Conservation (phyloP, 2,329 filamentous ascomycete genomes). For the Aspergillus brasiliensis region DNA sequence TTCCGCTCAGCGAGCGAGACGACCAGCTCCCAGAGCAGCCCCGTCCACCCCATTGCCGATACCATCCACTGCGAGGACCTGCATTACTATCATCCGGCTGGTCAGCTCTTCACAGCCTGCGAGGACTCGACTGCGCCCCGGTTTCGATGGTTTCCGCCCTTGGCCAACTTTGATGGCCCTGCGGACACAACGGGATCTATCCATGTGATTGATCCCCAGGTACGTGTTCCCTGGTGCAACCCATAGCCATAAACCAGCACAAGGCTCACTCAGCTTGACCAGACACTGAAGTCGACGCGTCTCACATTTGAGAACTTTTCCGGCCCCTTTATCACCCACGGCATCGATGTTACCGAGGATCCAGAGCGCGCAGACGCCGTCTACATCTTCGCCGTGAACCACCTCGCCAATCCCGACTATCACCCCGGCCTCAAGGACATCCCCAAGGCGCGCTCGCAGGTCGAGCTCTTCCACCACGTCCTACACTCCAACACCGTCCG, state of each 20-base stretch:
- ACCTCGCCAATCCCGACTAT: constrained; percentile 54
- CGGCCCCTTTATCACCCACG: constrained; percentile 60
- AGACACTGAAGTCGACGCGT: constrained; percentile 52
- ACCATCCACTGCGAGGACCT: constrained; percentile 63
- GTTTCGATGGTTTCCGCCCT: constrained; percentile 57
- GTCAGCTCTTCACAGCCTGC: constrained; percentile 60
- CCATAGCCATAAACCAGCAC: neutral
- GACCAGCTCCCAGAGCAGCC: constrained; percentile 28
- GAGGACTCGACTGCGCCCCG: constrained; percentile 48
- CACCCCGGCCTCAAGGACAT: constrained; percentile 23
- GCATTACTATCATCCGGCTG: constrained; percentile 55
- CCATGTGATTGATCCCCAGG: constrained; percentile 58
- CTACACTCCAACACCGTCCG: constrained; percentile 45
- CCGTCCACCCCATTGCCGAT: constrained; percentile 51
- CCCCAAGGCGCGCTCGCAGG: constrained; percentile 52
- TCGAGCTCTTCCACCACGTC: constrained; percentile 61
- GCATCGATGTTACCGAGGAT: constrained; percentile 62
- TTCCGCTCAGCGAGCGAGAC: constrained; percentile 25
- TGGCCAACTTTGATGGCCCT: constrained; percentile 47
- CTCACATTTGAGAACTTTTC: constrained; percentile 56
- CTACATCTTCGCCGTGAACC: constrained; percentile 65
- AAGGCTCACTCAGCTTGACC: neutral
- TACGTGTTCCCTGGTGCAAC: constrained; percentile 20
- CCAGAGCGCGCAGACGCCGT: constrained; percentile 47
- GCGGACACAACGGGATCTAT: constrained; percentile 32